Evolutionary conservation across 31 red algal genomes (phyloP).

Genomic region (Porphyra umbilicalis): DNA sequence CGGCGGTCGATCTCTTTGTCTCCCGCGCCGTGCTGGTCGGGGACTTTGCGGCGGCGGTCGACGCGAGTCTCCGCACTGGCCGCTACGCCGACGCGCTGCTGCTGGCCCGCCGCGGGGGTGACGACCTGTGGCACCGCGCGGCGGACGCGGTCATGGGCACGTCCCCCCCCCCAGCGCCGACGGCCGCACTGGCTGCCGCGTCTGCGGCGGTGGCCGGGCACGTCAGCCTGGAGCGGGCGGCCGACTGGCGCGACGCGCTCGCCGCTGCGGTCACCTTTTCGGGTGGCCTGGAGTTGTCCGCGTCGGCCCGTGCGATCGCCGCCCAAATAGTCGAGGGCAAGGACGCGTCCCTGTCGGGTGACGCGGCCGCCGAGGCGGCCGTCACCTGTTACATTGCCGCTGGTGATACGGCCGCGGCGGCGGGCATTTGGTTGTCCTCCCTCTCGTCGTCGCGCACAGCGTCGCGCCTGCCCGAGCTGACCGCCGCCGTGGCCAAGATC

Average conservation of each 20-base stretch:
- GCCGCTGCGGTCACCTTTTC: background rate
- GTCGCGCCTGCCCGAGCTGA: constrained; percentile 25
- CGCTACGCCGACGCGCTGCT: constrained; percentile 59
- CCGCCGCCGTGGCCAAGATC: constrained; percentile 35
- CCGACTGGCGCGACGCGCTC: constrained; percentile 3
- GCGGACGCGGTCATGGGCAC: background rate
- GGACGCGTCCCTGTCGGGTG: background rate
- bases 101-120: constrained; percentile 65
- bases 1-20: constrained; percentile 41
- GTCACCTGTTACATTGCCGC: constrained; percentile 68
- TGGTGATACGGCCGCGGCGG: constrained; percentile 50
- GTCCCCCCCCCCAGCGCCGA: background rate
- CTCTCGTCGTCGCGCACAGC: constrained; percentile 19
- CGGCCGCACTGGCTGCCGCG: background rate
- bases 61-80: constrained; percentile 51
- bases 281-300: background rate
- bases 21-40: constrained; percentile 53
- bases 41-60: constrained; percentile 69
- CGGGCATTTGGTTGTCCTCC: constrained; percentile 33
- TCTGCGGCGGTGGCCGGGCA: background rate
- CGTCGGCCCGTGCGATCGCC: background rate
- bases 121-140: constrained; percentile 52
- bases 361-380: constrained; percentile 5
- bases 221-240: background rate
- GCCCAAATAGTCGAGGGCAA: background rate